Evolutionary conservation across 352 stramenopile genomes (phyloP).

Genomic region (Globisporangium spiculum): DNA sequence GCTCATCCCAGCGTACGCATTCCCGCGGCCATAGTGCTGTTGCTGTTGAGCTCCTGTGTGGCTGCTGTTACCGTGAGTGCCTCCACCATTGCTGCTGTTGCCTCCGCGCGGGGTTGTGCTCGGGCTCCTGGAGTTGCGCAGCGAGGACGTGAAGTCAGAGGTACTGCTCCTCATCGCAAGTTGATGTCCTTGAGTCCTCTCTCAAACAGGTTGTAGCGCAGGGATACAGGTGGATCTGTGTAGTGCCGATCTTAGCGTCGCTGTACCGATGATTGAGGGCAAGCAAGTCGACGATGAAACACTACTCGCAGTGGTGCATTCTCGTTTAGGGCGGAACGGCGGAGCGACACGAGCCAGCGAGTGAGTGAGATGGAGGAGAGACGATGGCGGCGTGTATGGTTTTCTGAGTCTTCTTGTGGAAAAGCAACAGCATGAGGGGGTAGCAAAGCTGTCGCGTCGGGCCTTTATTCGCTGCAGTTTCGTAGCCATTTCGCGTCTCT

Average conservation of each 20-base stretch:
- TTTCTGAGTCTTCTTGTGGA: too few species aligned
- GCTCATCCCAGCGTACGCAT: slow-evolving; percentile 34
- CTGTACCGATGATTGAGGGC: too few species aligned
- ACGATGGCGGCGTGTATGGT: too few species aligned
- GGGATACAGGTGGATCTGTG: too few species aligned
- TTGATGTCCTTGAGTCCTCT: neutral
- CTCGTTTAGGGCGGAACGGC: too few species aligned
- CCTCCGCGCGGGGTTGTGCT: slow-evolving; percentile 20
- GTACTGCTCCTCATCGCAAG: slow-evolving; percentile 14
- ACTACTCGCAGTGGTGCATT: too few species aligned
- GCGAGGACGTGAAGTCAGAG: slow-evolving; percentile 32
- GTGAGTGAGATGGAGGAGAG: too few species aligned
- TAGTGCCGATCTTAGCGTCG: too few species aligned
- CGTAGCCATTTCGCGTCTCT: slow-evolving; percentile 9
- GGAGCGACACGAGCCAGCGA: too few species aligned
- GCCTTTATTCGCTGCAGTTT: neutral
- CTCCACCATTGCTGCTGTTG: neutral
- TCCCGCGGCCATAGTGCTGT: slow-evolving; percentile 9
- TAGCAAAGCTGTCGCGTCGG: too few species aligned
- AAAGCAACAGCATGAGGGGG: too few species aligned
- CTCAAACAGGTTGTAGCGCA: neutral
- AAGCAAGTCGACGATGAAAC: too few species aligned
- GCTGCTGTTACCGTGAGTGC: neutral
- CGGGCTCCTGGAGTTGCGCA: slow-evolving; percentile 27
- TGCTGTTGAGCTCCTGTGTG: neutral